Base-by-base conservation (phyloP, 257 asterid genomes). In the Linaria vulgaris region DNA sequence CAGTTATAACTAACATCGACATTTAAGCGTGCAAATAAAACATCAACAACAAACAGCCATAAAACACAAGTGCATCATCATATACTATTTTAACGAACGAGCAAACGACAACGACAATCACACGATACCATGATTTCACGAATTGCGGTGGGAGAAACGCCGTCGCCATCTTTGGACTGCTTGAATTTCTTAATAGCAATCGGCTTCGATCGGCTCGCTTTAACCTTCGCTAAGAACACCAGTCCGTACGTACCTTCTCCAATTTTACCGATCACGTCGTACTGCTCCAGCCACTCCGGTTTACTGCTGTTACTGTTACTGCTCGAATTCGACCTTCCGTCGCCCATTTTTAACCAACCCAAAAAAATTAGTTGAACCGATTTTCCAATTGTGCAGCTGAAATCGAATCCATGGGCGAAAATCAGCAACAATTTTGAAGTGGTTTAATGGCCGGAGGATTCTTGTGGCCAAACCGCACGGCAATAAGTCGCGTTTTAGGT, bases 111-210 rank as follows among this genome's bases (percentile, higher is more conserved):
- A 27, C 38, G 14, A 4, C 59, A 12, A 7, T 16, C 9, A 1
- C n/a, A n/a, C n/a, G n/a, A 8, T 38, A 92, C 99, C 99, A 92
- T 92, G 61, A 92, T 92, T 82, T 92, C 99, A 21, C 98, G 96
- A 76, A 91, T 91, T 24, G 98, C 98, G n/a, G 97, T 91, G 10
- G 98, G 98, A 59, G 98, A 91, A 64, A 91, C 95, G 64, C 98
- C 96, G 64, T 91, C 98, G 2, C 98, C 98, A 12, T 91, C 98
- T 74, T 91, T 91, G 54, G 98, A 85, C 83, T 88, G 98, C 92
- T 91, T 92, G 86, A 92, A 92, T 69, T 89, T 92, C 81, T 92
- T 92, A 68, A 94, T 90, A 6, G 99, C 99, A 34, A 94, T 87
- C 46, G 96, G 78, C 81, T 87, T 90, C 58, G 87, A 51, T 37